phyloP scores from a whole-genome alignment of 805 yeast species.

The Maudiozyma pseudohumilis region DNA sequence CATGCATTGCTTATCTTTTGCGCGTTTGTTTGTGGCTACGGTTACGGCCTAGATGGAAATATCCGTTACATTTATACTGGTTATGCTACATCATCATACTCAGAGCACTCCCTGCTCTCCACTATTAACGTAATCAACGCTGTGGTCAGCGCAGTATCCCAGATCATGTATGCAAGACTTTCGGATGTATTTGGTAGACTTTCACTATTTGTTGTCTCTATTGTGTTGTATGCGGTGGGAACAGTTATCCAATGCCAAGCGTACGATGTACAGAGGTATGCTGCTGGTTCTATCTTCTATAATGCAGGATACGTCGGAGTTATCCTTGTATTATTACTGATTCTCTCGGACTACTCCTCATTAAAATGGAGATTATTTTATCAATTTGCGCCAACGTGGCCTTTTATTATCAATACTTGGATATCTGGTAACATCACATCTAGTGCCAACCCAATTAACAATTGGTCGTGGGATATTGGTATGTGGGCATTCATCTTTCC shows the following conservation, averaged over 20 bases:
- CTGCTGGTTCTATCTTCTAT: slow-evolving; percentile 45
- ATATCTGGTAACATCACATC: slow-evolving; percentile 49
- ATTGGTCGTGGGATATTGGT: slow-evolving; percentile 69
- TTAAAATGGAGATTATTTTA: slow-evolving; percentile 62
- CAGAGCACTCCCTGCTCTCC: slow-evolving; percentile 40
- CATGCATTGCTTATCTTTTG: slow-evolving; percentile 34
- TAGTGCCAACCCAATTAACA: slow-evolving; percentile 25
- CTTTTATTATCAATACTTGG: slow-evolving; percentile 74
- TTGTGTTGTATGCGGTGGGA: slow-evolving; percentile 45
- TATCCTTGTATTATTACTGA: slow-evolving; percentile 43
- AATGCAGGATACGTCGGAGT: slow-evolving; percentile 54
- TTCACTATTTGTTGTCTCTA: slow-evolving; percentile 36
- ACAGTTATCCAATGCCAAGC: slow-evolving; percentile 50
- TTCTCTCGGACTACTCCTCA: slow-evolving; percentile 57
- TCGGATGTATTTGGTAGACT: slow-evolving; percentile 49
- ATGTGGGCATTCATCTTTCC: slow-evolving; percentile 78
- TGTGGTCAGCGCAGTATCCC: slow-evolving; percentile 49
- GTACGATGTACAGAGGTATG: slow-evolving; percentile 40
- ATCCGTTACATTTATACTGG: slow-evolving; percentile 39
- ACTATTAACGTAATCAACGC: slow-evolving; percentile 43
- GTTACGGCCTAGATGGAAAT: slow-evolving; percentile 46
- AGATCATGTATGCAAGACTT: slow-evolving; percentile 45
- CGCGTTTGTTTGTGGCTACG: slow-evolving; percentile 42
- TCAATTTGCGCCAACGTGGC: slow-evolving; percentile 59
- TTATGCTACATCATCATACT: slow-evolving; percentile 41